Evolutionary conservation across 371 early-diverging fungal genomes (phyloP).

Genomic region (Nematocida homosporus): DNA sequence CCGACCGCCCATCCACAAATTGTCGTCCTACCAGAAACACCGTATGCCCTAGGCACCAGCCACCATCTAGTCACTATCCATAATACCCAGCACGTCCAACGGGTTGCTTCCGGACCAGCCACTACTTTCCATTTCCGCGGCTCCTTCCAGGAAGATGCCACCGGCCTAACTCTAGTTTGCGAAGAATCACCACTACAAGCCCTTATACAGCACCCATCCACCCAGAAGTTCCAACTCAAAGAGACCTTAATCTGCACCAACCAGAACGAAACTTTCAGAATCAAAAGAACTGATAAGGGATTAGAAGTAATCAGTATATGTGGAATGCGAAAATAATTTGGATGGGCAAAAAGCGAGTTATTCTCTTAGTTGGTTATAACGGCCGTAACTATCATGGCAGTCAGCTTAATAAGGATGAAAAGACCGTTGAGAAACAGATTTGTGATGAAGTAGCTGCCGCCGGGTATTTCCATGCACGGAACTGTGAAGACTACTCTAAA

Average conservation of each 20-base stretch:
- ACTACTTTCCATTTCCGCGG: conserved; percentile 35
- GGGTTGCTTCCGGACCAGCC: neutral
- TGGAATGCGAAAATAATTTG: conserved; percentile 12
- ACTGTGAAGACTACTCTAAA: conserved; percentile 68
- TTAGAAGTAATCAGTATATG: neutral
- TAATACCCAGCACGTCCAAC: neutral
- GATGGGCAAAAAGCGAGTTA: conserved; percentile 62
- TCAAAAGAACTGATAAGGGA: conserved; percentile 11
- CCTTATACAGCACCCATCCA: neutral
- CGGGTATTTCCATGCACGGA: conserved; percentile 51
- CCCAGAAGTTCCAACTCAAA: neutral
- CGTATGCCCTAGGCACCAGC: neutral
- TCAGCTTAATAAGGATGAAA: conserved; percentile 62
- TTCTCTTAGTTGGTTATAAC: conserved; percentile 64
- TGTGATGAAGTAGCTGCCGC: conserved; percentile 44
- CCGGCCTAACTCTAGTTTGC: conserved; percentile 18
- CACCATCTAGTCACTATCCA: neutral
- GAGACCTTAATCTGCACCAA: neutral
- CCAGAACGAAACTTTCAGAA: neutral
- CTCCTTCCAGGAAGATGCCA: conserved; percentile 1
- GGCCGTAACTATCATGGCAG: conserved; percentile 64
- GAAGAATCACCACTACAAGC: conserved; percentile 27
- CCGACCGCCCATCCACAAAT: neutral
- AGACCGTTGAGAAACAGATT: conserved; percentile 64
- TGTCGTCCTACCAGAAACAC: neutral